Conservation (phyloP, 2,329 filamentous ascomycete genomes). For the Anthostomella pinea region DNA sequence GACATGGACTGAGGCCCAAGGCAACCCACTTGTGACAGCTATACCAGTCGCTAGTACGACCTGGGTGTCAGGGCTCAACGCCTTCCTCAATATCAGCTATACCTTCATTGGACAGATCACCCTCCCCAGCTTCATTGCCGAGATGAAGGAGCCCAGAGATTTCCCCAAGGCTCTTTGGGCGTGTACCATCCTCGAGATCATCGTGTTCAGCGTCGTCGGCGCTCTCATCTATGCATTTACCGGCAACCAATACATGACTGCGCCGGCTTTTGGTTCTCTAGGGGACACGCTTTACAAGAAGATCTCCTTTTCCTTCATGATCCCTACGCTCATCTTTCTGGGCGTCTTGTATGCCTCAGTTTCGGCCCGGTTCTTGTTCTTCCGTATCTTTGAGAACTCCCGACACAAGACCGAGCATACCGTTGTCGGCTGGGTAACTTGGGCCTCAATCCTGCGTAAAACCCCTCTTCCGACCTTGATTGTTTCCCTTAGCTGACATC, state of each 20-base stretch:
- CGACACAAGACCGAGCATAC: slow-evolving; percentile 81
- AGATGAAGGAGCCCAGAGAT: slow-evolving; percentile 79
- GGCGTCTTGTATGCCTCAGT: slow-evolving; percentile 90
- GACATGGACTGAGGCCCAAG: slow-evolving; percentile 39
- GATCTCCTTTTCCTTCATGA: slow-evolving; percentile 90
- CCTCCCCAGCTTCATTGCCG: slow-evolving; percentile 88
- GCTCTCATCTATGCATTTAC: slow-evolving; percentile 81
- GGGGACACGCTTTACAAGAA: slow-evolving; percentile 78
- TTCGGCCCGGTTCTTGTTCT: slow-evolving; percentile 86
- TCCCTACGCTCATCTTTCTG: slow-evolving; percentile 89
- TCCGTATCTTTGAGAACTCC: slow-evolving; percentile 78
- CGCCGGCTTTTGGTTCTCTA: slow-evolving; percentile 86
- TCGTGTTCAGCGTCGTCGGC: slow-evolving; percentile 82
- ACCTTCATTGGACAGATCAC: slow-evolving; percentile 97
- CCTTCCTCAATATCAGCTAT: slow-evolving; percentile 93
- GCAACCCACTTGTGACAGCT: slow-evolving; percentile 65
- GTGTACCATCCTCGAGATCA: slow-evolving; percentile 82
- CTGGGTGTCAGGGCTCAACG: slow-evolving; percentile 79
- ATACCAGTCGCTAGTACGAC: slow-evolving; percentile 68
- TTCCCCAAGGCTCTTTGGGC: slow-evolving; percentile 93
- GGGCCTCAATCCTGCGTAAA: slow-evolving; percentile 67
- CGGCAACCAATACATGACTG: slow-evolving; percentile 83
- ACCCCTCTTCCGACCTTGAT: slow-evolving; percentile 1
- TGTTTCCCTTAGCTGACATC: slow-evolving; percentile 11
- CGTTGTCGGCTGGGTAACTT: slow-evolving; percentile 73